phyloP scores from a whole-genome alignment of 768 basidiomycete species.

The Xerocomellus chrysenteron region DNA sequence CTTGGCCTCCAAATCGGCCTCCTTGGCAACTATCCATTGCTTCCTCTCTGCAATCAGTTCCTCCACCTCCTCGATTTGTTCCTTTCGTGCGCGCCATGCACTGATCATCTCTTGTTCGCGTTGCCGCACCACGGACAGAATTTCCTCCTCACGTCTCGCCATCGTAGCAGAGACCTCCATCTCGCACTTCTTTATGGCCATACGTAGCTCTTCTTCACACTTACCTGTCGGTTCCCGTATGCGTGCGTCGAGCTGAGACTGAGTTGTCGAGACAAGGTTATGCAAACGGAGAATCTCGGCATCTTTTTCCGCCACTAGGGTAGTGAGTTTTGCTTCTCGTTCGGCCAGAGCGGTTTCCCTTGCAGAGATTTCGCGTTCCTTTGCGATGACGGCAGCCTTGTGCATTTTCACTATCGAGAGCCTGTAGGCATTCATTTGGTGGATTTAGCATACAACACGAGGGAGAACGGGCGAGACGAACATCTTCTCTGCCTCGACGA shows the following conservation, averaged over 20 bases:
- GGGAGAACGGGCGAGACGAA: constrained; percentile 29
- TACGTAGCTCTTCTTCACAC: constrained; percentile 69
- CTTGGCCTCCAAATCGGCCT: constrained; percentile 52
- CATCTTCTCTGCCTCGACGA: constrained; percentile 80
- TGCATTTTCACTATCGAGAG: constrained; percentile 63
- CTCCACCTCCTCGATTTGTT: constrained; percentile 51
- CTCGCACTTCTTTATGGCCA: constrained; percentile 64
- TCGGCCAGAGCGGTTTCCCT: constrained; percentile 57
- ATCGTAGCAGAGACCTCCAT: constrained; percentile 68
- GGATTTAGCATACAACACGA: background rate
- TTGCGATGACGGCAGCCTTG: constrained; percentile 50
- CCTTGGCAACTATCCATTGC: constrained; percentile 49
- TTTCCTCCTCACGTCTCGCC: constrained; percentile 65
- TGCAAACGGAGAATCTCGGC: constrained; percentile 54
- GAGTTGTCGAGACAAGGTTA: constrained; percentile 39
- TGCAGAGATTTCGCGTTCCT: constrained; percentile 62
- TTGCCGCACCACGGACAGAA: constrained; percentile 62
- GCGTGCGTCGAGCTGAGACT: constrained; percentile 43
- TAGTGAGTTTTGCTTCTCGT: constrained; percentile 50
- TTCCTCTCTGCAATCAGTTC: constrained; percentile 39
- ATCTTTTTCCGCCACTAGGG: constrained; percentile 56
- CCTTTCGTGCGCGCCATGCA: constrained; percentile 56
- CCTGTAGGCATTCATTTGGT: constrained; percentile 36
- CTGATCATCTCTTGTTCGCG: constrained; percentile 63
- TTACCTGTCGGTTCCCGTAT: constrained; percentile 57